Percentiles rank a stretch among this genome's conserved stretches.
phyloP scores from a whole-genome alignment of 768 basidiomycete species.

The Mycena maculata region DNA sequence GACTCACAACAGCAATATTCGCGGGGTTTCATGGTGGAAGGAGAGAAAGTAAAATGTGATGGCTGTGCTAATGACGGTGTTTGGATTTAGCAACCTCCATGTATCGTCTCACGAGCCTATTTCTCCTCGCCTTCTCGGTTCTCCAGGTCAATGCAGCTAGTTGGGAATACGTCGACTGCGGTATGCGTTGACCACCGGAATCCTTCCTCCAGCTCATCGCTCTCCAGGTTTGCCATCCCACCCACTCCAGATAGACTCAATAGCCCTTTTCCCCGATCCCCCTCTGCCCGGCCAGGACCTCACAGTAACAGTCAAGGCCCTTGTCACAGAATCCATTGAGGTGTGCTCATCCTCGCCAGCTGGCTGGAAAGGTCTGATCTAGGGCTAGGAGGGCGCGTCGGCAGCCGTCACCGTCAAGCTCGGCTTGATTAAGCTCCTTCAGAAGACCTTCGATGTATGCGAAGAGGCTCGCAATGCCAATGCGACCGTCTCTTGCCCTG shows the following conservation, averaged over 20 bases:
- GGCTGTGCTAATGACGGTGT: background rate
- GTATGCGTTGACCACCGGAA: constrained; percentile 54
- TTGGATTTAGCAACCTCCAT: background rate
- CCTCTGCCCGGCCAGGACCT: constrained; percentile 88
- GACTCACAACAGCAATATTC: constrained; percentile 85
- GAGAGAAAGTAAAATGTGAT: constrained; percentile 26
- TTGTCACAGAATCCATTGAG: constrained; percentile 68
- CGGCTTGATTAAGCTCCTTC: constrained; percentile 90
- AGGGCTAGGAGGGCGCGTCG: constrained; percentile 87
- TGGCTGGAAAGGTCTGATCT: constrained; percentile 6
- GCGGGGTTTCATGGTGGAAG: constrained; percentile 72
- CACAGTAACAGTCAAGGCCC: constrained; percentile 83
- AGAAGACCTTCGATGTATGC: constrained; percentile 88
- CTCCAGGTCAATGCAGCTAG: constrained; percentile 32
- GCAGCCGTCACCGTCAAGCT: constrained; percentile 93
- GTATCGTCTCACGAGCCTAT: constrained; percentile 18
- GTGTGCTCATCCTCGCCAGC: constrained; percentile 52
- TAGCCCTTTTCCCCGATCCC: constrained; percentile 85
- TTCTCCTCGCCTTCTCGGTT: constrained; percentile 11
- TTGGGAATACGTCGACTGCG: constrained; percentile 82
- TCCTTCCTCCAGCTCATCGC: constrained; percentile 17
- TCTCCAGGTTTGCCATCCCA: constrained; percentile 57
- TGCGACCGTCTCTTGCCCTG: constrained; percentile 85
- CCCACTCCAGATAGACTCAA: constrained; percentile 73
- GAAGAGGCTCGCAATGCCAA: constrained; percentile 91